Evolutionary conservation across 2,329 filamentous ascomycete genomes (phyloP).

Genomic region (Colletotrichum sp.): DNA sequence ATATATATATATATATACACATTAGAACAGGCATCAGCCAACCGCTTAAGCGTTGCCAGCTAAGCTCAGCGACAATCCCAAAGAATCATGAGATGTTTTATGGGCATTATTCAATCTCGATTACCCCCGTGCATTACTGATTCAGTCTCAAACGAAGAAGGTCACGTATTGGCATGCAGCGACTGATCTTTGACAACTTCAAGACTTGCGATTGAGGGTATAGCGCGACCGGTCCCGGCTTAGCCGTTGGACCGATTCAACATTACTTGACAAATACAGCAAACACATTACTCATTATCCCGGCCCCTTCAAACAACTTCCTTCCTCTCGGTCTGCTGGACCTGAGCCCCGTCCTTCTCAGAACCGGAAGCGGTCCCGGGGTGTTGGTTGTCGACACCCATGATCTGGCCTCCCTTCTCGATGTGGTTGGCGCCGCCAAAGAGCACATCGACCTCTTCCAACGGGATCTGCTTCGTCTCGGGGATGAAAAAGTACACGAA

Average conservation of each 20-base stretch:
- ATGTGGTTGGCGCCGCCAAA: constrained; percentile 64
- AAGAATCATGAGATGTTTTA: fast-evolving
- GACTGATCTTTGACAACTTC: background rate
- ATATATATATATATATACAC: background rate
- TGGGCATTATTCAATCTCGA: fast-evolving
- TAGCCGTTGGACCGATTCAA: background rate
- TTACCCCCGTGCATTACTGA: background rate
- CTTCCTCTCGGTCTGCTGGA: constrained; percentile 11
- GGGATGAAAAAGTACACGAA: constrained; percentile 58
- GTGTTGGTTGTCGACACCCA: constrained; percentile 24
- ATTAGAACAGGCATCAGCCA: background rate
- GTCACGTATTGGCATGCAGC: background rate
- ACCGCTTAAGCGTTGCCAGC: background rate
- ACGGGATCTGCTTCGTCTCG: constrained; percentile 53
- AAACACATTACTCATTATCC: background rate
- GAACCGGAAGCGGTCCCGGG: background rate
- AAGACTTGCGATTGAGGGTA: background rate
- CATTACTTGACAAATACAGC: background rate
- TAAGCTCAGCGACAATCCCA: background rate
- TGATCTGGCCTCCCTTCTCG: constrained; percentile 56
- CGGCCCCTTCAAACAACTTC: background rate
- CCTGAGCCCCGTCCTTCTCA: background rate
- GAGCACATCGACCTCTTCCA: constrained; percentile 62
- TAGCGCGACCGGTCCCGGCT: background rate
- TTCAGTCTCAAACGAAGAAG: fast-evolving